These are phyloP conservation scores for Penicillium pulvis DNA, from an alignment of 495 filamentous ascomycete genomes.

Conservation along the genomic window DNA sequence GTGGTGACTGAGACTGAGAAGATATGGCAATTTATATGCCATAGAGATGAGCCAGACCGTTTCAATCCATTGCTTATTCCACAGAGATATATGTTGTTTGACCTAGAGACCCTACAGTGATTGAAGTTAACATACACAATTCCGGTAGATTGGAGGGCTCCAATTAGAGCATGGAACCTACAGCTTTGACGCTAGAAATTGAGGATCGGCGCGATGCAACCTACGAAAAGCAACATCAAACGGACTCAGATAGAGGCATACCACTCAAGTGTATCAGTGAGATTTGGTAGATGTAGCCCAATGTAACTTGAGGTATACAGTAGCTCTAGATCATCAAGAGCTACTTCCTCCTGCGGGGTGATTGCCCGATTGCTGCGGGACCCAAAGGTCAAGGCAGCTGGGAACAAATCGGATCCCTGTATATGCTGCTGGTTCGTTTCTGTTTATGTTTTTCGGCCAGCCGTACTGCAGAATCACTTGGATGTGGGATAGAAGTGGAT, in stretches of 20 bases:
- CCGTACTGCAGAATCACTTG: neutral
- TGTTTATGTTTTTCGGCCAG: neutral
- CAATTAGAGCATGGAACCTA: neutral
- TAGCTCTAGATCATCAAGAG: constrained; percentile 8
- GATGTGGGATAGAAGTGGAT: neutral
- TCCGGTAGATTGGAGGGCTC: neutral
- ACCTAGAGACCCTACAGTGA: neutral
- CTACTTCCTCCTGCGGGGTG: constrained; percentile 17
- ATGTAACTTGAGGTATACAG: constrained; percentile 2
- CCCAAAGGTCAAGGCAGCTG: constrained; percentile 1
- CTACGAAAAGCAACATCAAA: neutral
- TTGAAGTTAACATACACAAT: neutral
- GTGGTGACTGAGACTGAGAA: neutral
- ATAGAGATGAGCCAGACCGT: neutral
- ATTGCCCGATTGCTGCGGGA: constrained; percentile 6
- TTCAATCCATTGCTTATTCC: neutral
- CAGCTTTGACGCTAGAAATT: neutral
- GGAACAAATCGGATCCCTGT: neutral
- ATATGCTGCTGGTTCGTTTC: neutral
- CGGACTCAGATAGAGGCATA: neutral
- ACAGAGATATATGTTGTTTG: neutral
- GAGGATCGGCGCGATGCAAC: neutral
- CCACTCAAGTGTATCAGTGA: neutral
- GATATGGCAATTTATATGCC: neutral
- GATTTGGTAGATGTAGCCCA: neutral